These are phyloP conservation scores for Microcyclosporella mali DNA, from an alignment of 2,329 filamentous ascomycete species.

Conservation along the genomic window DNA sequence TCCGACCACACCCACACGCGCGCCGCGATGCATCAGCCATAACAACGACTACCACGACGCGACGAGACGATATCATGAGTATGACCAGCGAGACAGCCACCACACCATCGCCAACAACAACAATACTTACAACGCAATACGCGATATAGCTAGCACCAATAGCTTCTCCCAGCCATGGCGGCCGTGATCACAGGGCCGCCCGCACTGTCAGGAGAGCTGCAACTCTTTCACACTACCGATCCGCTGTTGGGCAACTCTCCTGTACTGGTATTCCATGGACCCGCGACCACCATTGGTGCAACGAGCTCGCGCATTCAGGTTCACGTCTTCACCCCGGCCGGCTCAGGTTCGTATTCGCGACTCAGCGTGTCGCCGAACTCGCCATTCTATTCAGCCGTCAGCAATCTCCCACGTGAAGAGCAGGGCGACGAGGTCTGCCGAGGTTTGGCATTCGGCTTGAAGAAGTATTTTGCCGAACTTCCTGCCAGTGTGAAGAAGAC, in stretches of 20 bases:
- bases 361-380: slow-evolving; percentile 91
- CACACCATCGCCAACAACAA: not conserved
- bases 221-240: slow-evolving; percentile 85
- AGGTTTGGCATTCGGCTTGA: slow-evolving; percentile 82
- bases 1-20: not conserved
- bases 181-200: slow-evolving; percentile 70
- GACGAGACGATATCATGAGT: slow-evolving; percentile 10
- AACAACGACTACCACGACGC: slow-evolving; percentile 5
- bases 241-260: slow-evolving; percentile 73
- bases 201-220: slow-evolving; percentile 71
- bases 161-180: slow-evolving; percentile 56
- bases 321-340: slow-evolving; percentile 84
- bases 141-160: slow-evolving; percentile 3
- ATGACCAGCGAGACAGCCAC: slow-evolving; percentile 5
- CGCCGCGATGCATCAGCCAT: not conserved
- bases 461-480: slow-evolving; percentile 90
- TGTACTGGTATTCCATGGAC: slow-evolving; percentile 84
- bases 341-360: slow-evolving; percentile 81
- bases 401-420: slow-evolving; percentile 82
- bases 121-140: not conserved
- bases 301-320: slow-evolving; percentile 93
- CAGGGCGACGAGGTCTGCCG: slow-evolving; percentile 93
- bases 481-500: slow-evolving; percentile 67
- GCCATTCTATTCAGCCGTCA: slow-evolving; percentile 82
- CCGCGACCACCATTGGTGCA: slow-evolving; percentile 66